Evolutionary conservation across 2,329 filamentous ascomycete genomes (phyloP).

Genomic region (Dissoconium aciculare): DNA sequence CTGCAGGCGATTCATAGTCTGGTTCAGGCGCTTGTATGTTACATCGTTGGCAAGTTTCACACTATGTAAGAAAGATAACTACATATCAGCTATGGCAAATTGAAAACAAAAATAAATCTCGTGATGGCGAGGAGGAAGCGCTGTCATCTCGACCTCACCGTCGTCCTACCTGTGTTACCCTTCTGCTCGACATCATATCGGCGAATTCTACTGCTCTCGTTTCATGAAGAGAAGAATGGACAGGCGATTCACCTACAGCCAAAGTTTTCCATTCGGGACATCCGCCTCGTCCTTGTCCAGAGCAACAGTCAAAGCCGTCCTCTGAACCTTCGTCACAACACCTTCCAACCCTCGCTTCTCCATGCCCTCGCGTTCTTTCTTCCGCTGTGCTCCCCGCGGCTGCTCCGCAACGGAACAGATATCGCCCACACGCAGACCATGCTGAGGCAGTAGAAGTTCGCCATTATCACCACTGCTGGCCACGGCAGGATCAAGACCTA

Average conservation of each 20-base stretch:
- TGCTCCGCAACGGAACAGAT: conserved; percentile 65
- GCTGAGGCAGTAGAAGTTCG: conserved; percentile 45
- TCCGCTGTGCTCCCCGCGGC: conserved; percentile 54
- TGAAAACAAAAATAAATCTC: conserved; percentile 23
- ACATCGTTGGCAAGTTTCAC: conserved; percentile 53
- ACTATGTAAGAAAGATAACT: conserved; percentile 28
- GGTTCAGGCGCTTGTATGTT: conserved; percentile 50
- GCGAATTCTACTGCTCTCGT: conserved; percentile 2
- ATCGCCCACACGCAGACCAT: conserved; percentile 62
- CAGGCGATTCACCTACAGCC: conserved; percentile 39
- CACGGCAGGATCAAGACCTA: conserved; percentile 57
- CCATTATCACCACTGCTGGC: conserved; percentile 24
- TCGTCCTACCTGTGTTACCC: no score
- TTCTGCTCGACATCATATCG: conserved; percentile 4
- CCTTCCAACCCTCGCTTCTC: conserved; percentile 54
- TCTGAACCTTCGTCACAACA: conserved; percentile 52
- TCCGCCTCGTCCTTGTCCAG: conserved; percentile 49
- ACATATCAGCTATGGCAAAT: no score
- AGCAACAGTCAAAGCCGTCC: conserved; percentile 47
- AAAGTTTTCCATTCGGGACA: conserved; percentile 41
- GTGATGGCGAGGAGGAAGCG: no score
- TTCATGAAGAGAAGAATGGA: no score
- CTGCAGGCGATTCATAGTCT: conserved; percentile 45
- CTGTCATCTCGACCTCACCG: no score
- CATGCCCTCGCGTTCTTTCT: conserved; percentile 55